phyloP scores from a whole-genome alignment of 2,329 filamentous ascomycete species.

The Colletotrichum musae region DNA sequence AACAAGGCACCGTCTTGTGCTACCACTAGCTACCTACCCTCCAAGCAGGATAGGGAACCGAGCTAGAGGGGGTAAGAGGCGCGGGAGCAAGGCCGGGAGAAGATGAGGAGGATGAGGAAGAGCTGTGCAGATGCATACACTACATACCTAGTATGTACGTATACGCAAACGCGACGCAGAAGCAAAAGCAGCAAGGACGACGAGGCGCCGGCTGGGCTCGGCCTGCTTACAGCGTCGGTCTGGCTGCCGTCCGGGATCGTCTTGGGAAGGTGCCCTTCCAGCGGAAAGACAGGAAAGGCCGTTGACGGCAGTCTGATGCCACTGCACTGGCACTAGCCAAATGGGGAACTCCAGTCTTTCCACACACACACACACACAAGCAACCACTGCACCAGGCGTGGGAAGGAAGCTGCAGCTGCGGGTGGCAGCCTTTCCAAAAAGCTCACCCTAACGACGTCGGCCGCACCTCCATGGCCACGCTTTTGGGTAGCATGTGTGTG shows the following conservation, averaged over 20 bases:
- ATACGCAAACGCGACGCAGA: background rate
- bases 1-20: no score
- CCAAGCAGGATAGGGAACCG: no score
- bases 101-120: background rate
- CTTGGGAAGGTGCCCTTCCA: constrained; percentile 2
- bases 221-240: constrained; percentile 34
- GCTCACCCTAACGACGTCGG: constrained; percentile 25
- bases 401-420: constrained; percentile 13
- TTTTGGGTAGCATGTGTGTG: constrained; percentile 41
- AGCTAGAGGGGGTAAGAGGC: no score
- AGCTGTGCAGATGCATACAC: no score
- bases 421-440: constrained; percentile 13
- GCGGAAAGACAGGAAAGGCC: constrained; percentile 26
- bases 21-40: no score
- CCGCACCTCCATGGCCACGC: constrained; percentile 40
- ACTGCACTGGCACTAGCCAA: constrained; percentile 37
- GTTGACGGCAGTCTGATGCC: constrained; percentile 40
- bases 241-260: constrained; percentile 38
- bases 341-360: constrained; percentile 20
- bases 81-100: no score
- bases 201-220: constrained; percentile 12
- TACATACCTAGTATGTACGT: no score
- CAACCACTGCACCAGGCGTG: constrained; percentile 12
- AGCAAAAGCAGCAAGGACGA: background rate
- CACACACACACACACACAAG: background rate